Evolutionary conservation across 2,329 filamentous ascomycete genomes (phyloP), one percentile per base, ranked within the genome.

Genomic region (Cladobotryum protrusum): DNA sequence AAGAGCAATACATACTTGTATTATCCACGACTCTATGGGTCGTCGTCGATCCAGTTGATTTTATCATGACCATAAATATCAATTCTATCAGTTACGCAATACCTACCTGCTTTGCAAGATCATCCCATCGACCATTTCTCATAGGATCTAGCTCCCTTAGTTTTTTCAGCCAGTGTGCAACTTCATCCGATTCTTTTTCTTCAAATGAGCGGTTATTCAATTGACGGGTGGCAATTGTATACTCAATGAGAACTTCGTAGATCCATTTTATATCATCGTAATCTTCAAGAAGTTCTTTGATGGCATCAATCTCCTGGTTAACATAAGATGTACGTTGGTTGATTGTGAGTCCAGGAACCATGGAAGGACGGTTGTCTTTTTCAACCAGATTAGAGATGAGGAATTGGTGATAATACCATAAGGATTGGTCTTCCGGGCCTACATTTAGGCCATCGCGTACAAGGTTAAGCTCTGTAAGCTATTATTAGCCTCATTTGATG

Each of bases 401-500:
- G 61, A 86, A 95, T 59, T 93, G 87, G 66, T 97, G 90, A 63
- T 99, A 97, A 67, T 95, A 96, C 91, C 93, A 99, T 5, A 96
- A 76, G 15, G 90, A 96, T 64, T 97, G 92, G 63, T 97, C 92
- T 58, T 95, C 90, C 0, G 92, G 90, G 51, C 95, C 91, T 35
- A 89, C 88, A 52, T 90, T 93, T 44, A 97, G 75, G 0, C 87
- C 91, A 50, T 85, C 79, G 49, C 86, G 83, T 20, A 96, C 84
- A 40, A 88, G 72, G 20, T 79, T 75, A 45, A 97, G 75, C 70
- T 99, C 93, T 77, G 45, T 2, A 2, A 18, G 19, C 14, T 36
- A 2, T 18, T 53, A n/a, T 5, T 36, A 43, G n/a, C 13, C 37
- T 29, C 43, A 29, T 8, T 6, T 9, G 24, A 8, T 29, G 24